These are phyloP conservation scores for Fraxinus americana DNA, from an alignment of 257 asterid species.

Conservation along the genomic window DNA sequence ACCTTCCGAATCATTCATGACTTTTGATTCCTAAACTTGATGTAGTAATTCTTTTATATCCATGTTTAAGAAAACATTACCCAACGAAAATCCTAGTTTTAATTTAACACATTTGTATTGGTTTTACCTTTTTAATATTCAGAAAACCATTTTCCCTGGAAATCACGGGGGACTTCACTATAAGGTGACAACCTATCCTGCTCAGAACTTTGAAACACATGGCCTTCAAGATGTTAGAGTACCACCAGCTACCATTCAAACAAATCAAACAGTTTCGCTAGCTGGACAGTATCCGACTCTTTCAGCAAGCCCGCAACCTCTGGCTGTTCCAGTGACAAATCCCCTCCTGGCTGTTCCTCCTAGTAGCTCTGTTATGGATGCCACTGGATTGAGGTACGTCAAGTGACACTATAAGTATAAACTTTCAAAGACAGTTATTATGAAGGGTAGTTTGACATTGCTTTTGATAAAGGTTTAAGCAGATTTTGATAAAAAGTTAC, in stretches of 20 bases:
- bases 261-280: constrained; percentile 40
- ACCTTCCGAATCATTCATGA: neutral
- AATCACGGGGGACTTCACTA: constrained; percentile 51
- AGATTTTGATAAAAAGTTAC: too few relatives aligned
- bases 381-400: constrained; percentile 68
- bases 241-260: constrained; percentile 25
- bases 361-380: constrained; percentile 54
- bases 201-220: constrained; percentile 35
- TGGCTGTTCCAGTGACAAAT: constrained; percentile 32
- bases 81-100: neutral
- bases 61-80: constrained; percentile 8
- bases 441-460: neutral
- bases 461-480: too few relatives aligned
- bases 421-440: neutral
- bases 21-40: neutral
- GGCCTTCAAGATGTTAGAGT: constrained; percentile 28
- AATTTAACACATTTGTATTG: neutral
- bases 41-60: neutral
- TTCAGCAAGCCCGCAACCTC: constrained; percentile 37
- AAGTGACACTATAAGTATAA: neutral
- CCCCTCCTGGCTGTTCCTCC: constrained; percentile 38
- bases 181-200: constrained; percentile 39
- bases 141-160: constrained; percentile 51
- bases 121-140: constrained; percentile 22
- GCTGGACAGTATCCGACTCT: constrained; percentile 39